Evolutionary conservation across 805 yeast species (phyloP), one percentile per base, ranked within the genome.

Genomic region (Lachancea lanzarotensis): DNA sequence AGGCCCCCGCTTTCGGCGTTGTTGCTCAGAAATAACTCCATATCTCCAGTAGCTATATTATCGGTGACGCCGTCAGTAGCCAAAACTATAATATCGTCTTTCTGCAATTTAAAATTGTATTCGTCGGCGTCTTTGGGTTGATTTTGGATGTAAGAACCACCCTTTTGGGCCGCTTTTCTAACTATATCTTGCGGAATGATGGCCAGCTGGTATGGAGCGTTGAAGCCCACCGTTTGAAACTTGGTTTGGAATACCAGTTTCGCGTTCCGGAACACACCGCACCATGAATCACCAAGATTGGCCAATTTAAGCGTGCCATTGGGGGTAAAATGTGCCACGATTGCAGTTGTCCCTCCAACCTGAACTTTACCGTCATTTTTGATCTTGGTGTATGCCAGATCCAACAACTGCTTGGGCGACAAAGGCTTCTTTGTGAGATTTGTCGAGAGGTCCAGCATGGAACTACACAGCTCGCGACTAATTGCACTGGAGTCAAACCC

Each of bases 21-120:
- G 54, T 86, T 90, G 37, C 73, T 74, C 46, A 90, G 72, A 51
- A 75, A 84, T 15, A 76, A 58, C 57, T 79, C 87, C 42, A 87
- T 80, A 56, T 88, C 96, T 37, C 78, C 76, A 1, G 82, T 71
- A 13, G 77, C 73, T 32, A 91, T 76, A 61, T 91, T 91, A 63
- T 91, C 98, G 25, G 86, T 81, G 40, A 91, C 83, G 26, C 98
- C 98, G 66, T 91, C 98, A 0, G 97, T 88, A 34, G 95, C 95
- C 58, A 91, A 81, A 42, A 93, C 61, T 3, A 91, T 76, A 16
- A 93, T 68, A 62, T 91, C 98, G 40, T 81, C 79, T 43, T 75
- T 75, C 55, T 79, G 59, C 35, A 91, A 68, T 51, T 84, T 75
- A 71, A 84, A 83, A 2, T 66, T 63, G 55, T 82, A 81, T 43